phyloP scores from a whole-genome alignment of 2,329 filamentous ascomycete genomes.

The Aspergillus carbonarius region DNA sequence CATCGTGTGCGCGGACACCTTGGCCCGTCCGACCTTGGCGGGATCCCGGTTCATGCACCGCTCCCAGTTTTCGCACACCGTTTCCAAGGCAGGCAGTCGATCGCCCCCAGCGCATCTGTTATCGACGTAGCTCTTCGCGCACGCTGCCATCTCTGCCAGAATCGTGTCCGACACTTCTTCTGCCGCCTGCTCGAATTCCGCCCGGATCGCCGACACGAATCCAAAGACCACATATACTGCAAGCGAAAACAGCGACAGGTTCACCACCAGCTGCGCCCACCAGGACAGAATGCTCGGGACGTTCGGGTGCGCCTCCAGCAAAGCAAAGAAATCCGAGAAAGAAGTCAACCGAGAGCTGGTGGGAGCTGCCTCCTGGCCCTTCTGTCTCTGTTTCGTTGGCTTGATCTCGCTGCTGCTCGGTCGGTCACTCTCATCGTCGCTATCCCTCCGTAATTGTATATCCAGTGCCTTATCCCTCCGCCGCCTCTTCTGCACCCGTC shows the following conservation, averaged over 20 bases:
- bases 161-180: conserved; percentile 67
- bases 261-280: conserved; percentile 62
- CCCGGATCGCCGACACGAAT: conserved; percentile 67
- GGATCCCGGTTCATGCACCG: conserved; percentile 85
- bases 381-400: conserved; percentile 26
- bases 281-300: conserved; percentile 65
- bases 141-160: conserved; percentile 70
- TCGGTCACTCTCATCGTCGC: conserved; percentile 44
- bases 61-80: conserved; percentile 76
- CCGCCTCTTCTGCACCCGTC: conserved; percentile 51
- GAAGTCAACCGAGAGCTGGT: conserved; percentile 35
- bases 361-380: conserved; percentile 16
- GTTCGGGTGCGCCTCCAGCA: conserved; percentile 64
- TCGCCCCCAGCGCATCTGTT: conserved; percentile 71
- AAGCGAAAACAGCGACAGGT: conserved; percentile 49
- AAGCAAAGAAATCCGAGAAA: conserved; percentile 56
- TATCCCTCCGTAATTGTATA: conserved; percentile 40
- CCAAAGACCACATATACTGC: conserved; percentile 66
- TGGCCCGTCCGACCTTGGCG: conserved; percentile 71
- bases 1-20: conserved; percentile 81
- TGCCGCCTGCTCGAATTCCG: conserved; percentile 72
- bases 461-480: conserved; percentile 50
- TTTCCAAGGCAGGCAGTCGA: conserved; percentile 70
- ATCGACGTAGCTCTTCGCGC: conserved; percentile 68
- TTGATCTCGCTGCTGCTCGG: conserved; percentile 38